Conservation (phyloP, 2,329 filamentous ascomycete species). For the Colletotrichum cordylinicola region DNA sequence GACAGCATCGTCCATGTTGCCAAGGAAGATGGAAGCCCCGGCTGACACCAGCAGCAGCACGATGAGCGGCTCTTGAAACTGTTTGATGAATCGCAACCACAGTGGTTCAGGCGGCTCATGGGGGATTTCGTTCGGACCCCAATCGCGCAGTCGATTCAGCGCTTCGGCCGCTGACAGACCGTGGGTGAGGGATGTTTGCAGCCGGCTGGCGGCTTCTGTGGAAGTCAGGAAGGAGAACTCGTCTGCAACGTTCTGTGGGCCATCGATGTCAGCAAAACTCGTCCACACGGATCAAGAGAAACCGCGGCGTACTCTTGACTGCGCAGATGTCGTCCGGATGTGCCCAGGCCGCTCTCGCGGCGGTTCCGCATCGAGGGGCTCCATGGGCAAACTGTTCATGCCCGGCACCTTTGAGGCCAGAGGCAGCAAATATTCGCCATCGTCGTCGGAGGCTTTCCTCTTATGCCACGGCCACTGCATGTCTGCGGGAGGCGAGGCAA, state of each 20-base stretch:
- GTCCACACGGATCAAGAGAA: not conserved
- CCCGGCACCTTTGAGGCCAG: conserved; percentile 33
- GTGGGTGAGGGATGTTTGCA: conserved; percentile 82
- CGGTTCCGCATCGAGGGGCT: conserved; percentile 32
- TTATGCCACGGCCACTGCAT: conserved; percentile 43
- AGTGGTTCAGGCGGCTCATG: conserved; percentile 92
- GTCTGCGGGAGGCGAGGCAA: conserved; percentile 23
- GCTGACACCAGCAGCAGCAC: conserved; percentile 90
- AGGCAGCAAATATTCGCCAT: conserved; percentile 37
- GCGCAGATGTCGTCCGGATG: conserved; percentile 57
- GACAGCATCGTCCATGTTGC: conserved; percentile 92
- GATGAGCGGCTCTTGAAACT: conserved; percentile 96
- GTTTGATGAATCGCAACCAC: conserved; percentile 93
- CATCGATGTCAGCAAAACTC: not conserved
- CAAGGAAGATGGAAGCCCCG: conserved; percentile 85
- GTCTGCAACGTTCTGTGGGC: conserved; percentile 57
- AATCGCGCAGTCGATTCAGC: conserved; percentile 75
- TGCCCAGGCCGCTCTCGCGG: conserved; percentile 41
- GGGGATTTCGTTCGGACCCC: conserved; percentile 93
- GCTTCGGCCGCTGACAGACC: conserved; percentile 86
- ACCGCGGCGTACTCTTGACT: conserved; percentile 55
- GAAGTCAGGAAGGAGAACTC: conserved; percentile 73
- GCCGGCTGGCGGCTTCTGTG: conserved; percentile 76
- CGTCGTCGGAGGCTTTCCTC: conserved; percentile 34
- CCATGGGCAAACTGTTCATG: conserved; percentile 33